Percentiles rank a stretch among this genome's conserved stretches.
Evolutionary conservation across 768 basidiomycete genomes (phyloP).

Genomic region (Russula brevipes): DNA sequence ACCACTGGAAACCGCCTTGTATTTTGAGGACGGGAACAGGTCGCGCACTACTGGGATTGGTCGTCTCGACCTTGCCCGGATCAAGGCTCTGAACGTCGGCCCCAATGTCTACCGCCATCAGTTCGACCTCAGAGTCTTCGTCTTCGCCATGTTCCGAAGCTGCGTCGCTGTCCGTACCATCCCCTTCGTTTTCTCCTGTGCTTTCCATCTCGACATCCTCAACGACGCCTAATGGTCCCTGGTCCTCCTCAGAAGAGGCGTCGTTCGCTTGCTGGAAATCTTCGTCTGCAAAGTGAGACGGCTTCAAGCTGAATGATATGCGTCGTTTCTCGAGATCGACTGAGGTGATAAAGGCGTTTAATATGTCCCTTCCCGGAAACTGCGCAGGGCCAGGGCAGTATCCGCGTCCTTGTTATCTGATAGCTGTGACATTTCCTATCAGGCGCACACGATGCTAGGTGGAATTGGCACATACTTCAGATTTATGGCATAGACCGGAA

Average conservation of each 20-base stretch:
- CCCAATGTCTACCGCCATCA: constrained; percentile 45
- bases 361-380: constrained; percentile 85
- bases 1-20: constrained; percentile 70
- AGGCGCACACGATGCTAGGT: background rate
- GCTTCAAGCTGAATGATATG: constrained; percentile 77
- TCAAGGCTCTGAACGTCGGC: constrained; percentile 10
- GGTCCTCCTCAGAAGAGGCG: constrained; percentile 31
- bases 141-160: constrained; percentile 22
- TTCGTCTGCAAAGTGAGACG: constrained; percentile 73
- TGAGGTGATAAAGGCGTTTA: constrained; percentile 70
- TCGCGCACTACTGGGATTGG: background rate
- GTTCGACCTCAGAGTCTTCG: constrained; percentile 23
- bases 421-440: constrained; percentile 45
- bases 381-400: constrained; percentile 66
- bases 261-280: constrained; percentile 45
- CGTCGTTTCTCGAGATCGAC: constrained; percentile 77
- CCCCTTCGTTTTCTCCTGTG: constrained; percentile 26
- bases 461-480: constrained; percentile 52
- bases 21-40: constrained; percentile 43
- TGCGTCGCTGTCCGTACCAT: constrained; percentile 11
- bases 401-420: constrained; percentile 85
- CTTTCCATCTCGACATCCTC: constrained; percentile 31
- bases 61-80: background rate
- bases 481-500: constrained; percentile 90
- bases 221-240: constrained; percentile 33